Evolutionary conservation across 2,329 filamentous ascomycete species (phyloP).

Genomic region (Fusarium nematophilum): DNA sequence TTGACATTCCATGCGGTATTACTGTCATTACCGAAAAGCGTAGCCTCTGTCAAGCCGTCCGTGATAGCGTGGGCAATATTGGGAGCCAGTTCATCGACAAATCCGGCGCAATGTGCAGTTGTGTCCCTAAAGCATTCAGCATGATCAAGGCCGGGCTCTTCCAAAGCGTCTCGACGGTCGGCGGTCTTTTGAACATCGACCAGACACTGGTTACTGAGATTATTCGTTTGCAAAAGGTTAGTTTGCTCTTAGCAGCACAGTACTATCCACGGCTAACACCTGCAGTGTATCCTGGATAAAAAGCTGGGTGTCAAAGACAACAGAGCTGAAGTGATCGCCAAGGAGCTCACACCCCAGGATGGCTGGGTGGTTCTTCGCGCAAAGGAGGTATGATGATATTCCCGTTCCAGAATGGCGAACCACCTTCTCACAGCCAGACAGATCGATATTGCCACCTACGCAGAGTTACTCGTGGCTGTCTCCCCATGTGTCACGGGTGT

Average conservation of each 20-base stretch:
- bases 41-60: constrained; percentile 4
- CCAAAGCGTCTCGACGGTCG: background rate
- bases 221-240: constrained; percentile 4
- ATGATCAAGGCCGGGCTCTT: background rate
- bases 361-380: constrained; percentile 1
- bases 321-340: background rate
- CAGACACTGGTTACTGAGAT: background rate
- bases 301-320: constrained; percentile 4
- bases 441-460: constrained; percentile 6
- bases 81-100: background rate
- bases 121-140: background rate
- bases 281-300: constrained; percentile 2
- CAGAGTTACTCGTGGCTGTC: background rate
- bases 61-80: constrained; percentile 1
- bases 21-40: background rate
- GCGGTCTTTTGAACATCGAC: background rate
- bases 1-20: constrained; percentile 5
- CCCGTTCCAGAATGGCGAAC: background rate
- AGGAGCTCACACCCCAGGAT: constrained; percentile 4
- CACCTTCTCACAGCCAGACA: background rate
- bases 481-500: background rate
- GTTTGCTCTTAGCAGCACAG: background rate
- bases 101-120: background rate
- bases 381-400: background rate
- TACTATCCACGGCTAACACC: background rate